phyloP scores from a whole-genome alignment of 2,329 filamentous ascomycete species.

The Fusarium floridanum region DNA sequence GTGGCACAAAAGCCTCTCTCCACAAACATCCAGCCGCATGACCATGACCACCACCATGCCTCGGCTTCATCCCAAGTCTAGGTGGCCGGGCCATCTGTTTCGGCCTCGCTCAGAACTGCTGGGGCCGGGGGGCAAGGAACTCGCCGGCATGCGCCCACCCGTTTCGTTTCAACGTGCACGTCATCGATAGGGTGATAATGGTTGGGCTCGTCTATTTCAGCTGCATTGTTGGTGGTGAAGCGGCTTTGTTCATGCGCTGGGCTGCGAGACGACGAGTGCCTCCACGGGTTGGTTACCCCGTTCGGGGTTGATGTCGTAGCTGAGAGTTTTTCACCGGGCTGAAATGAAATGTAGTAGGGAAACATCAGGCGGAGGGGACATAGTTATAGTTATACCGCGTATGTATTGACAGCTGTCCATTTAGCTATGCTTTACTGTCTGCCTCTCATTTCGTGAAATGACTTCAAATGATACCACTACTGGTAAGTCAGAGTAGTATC shows the following conservation, averaged over 20 bases:
- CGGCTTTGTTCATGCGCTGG: not conserved
- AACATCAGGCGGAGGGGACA: not conserved
- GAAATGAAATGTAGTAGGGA: not conserved
- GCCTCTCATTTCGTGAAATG: not conserved
- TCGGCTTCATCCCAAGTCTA: conserved; percentile 6
- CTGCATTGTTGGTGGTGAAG: conserved; percentile 1
- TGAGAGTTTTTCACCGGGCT: not conserved
- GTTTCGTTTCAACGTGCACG: conserved; percentile 24
- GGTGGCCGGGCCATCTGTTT: conserved; percentile 28
- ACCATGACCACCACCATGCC: not conserved
- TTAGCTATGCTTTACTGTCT: not conserved
- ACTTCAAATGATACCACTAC: not conserved
- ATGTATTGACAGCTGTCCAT: not conserved
- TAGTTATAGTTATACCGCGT: not conserved
- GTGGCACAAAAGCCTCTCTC: conserved; percentile 19
- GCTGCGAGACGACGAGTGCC: conserved; percentile 4
- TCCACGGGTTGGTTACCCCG: not conserved
- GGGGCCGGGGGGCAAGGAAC: not conserved
- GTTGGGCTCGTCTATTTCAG: conserved; percentile 3
- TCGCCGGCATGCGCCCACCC: conserved; percentile 23
- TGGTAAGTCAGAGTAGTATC: not conserved
- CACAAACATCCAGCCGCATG: conserved; percentile 16
- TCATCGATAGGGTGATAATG: conserved; percentile 7
- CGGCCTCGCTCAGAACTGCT: conserved; percentile 15
- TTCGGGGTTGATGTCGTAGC: not conserved